Percentiles rank a stretch among this genome's conserved stretches.
These are phyloP conservation scores for Schwanniomyces pseudopolymorphus DNA, from an alignment of 805 yeast species.

Conservation along the genomic window DNA sequence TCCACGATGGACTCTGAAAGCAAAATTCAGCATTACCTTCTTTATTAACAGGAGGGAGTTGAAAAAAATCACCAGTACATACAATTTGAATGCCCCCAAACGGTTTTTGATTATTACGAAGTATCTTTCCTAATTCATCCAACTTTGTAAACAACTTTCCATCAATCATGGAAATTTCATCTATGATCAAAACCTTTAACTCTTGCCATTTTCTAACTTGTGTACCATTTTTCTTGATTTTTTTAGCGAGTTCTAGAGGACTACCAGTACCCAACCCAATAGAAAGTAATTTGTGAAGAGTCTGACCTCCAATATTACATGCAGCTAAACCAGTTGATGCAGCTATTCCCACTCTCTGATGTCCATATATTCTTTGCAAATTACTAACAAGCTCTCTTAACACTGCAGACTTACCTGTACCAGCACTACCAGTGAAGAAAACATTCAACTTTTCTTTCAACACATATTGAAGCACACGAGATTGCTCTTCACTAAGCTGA, in stretches of 20 bases:
- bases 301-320: constrained; percentile 86
- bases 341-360: constrained; percentile 70
- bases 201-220: constrained; percentile 59
- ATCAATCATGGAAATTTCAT: constrained; percentile 94
- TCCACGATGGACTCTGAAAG: constrained; percentile 77
- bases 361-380: constrained; percentile 43
- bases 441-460: constrained; percentile 52
- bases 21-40: constrained; percentile 52
- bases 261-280: constrained; percentile 73
- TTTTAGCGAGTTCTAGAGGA: constrained; percentile 44
- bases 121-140: constrained; percentile 60
- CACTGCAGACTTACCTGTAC: constrained; percentile 82
- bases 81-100: constrained; percentile 95
- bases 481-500: constrained; percentile 41
- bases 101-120: constrained; percentile 57
- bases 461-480: constrained; percentile 48
- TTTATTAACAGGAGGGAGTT: constrained; percentile 82
- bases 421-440: constrained; percentile 83
- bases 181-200: constrained; percentile 74
- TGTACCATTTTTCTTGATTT: constrained; percentile 47
- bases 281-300: constrained; percentile 83
- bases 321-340: constrained; percentile 98
- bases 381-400: constrained; percentile 60
- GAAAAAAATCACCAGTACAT: constrained; percentile 94
- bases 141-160: constrained; percentile 74